A percentile compares a stretch with the other conserved stretches of the same genome.
Conservation (phyloP, 2,329 filamentous ascomycete genomes). For the Cytospora schulzeri region DNA sequence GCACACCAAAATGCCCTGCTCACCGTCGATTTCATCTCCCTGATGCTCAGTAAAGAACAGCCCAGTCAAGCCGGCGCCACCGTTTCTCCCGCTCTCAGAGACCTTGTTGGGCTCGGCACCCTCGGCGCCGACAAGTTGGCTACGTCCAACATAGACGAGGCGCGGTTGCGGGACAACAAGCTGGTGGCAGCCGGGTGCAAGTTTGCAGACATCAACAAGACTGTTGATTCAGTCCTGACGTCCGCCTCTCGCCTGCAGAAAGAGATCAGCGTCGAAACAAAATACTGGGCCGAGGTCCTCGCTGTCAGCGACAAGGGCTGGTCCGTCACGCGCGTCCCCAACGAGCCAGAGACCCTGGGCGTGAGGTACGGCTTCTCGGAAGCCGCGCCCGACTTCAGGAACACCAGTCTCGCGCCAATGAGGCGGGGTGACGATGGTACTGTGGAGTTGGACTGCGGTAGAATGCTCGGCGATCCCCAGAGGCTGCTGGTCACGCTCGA, state of each 20-base stretch:
- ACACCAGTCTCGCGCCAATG: constrained; percentile 80
- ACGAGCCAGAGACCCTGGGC: constrained; percentile 72
- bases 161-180: constrained; percentile 58
- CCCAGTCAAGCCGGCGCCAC: constrained; percentile 70
- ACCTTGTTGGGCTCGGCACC: constrained; percentile 72
- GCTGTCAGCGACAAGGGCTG: constrained; percentile 82
- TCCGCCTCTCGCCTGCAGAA: constrained; percentile 72
- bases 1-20: constrained; percentile 65
- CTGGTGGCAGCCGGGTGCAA: constrained; percentile 71
- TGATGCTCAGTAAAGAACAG: constrained; percentile 80
- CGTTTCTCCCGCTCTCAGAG: constrained; percentile 70
- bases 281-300: constrained; percentile 87
- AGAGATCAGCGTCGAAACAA: constrained; percentile 78
- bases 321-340: constrained; percentile 77
- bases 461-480: constrained; percentile 53
- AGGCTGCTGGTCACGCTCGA: constrained; percentile 70
- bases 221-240: constrained; percentile 72
- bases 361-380: constrained; percentile 91
- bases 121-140: constrained; percentile 69
- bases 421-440: constrained; percentile 73
- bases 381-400: constrained; percentile 55
- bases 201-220: constrained; percentile 73
- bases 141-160: constrained; percentile 59
- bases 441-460: constrained; percentile 70
- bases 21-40: constrained; percentile 79